Evolutionary conservation across 2,329 filamentous ascomycete genomes (phyloP).

Genomic region (Alternaria conjuncta): DNA sequence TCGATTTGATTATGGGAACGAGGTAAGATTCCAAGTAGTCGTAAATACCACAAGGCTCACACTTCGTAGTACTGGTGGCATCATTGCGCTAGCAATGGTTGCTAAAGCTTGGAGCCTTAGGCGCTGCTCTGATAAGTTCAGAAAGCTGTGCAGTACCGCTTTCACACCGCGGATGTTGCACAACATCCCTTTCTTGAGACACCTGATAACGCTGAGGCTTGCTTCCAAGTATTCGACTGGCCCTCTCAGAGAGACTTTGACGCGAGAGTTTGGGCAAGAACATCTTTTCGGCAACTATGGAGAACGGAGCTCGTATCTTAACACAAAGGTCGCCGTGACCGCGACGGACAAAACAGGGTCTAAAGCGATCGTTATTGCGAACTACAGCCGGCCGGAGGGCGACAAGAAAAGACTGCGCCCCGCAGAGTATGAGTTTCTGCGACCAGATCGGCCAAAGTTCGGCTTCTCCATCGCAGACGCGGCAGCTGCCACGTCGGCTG

Average conservation of each 20-base stretch:
- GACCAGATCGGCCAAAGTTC: neutral
- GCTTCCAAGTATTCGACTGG: neutral
- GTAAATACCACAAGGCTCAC: neutral
- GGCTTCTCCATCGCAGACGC: neutral
- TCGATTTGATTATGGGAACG: slow-evolving; percentile 54
- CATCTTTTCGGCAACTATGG: slow-evolving; percentile 24
- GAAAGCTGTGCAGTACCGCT: slow-evolving; percentile 48
- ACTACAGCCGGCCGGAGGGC: neutral
- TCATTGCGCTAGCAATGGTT: slow-evolving; percentile 53
- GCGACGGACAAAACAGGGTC: neutral
- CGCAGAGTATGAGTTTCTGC: neutral
- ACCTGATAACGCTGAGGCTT: slow-evolving; percentile 5
- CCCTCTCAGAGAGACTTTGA: neutral
- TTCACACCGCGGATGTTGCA: slow-evolving; percentile 49
- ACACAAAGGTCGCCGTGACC: neutral
- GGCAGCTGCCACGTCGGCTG: slow-evolving; percentile 55
- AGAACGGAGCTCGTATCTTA: neutral
- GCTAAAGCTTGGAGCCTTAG: slow-evolving; percentile 48
- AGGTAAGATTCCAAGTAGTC: slow-evolving; percentile 12
- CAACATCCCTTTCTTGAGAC: slow-evolving; percentile 44
- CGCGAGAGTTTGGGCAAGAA: neutral
- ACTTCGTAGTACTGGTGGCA: slow-evolving; percentile 49
- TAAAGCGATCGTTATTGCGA: slow-evolving; percentile 32
- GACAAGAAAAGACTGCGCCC: slow-evolving; percentile 20
- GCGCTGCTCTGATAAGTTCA: slow-evolving; percentile 46